Conservation (phyloP, 164 flowering plant species). For the Magnolia changhungtana region DNA sequence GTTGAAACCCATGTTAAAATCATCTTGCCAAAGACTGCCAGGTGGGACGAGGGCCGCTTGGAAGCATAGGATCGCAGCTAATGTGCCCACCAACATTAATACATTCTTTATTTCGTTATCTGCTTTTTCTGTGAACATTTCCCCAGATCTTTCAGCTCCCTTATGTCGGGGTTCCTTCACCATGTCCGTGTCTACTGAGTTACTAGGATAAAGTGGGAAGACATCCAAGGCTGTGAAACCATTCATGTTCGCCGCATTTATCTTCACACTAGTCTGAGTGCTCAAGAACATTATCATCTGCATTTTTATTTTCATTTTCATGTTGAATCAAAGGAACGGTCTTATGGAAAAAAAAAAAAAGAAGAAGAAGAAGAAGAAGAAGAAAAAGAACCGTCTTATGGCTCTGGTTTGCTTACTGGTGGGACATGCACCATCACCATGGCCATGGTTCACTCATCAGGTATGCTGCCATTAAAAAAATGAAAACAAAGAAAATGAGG, state of each 20-base stretch:
- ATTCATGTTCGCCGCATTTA: not conserved
- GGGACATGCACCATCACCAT: not conserved
- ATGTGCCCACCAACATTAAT: not conserved
- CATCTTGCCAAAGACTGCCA: not conserved
- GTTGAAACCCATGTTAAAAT: too few species aligned
- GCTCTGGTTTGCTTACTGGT: not conserved
- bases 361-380: not conserved
- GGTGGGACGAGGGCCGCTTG: constrained; percentile 1
- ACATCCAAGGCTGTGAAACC: constrained; percentile 1
- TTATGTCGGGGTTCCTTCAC: not conserved
- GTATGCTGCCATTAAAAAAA: not conserved
- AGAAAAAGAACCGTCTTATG: too few species aligned
- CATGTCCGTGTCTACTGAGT: not conserved
- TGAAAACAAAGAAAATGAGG: too few species aligned
- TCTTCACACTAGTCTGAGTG: not conserved
- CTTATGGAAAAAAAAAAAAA: not conserved
- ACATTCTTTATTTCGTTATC: not conserved
- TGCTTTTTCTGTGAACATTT: not conserved
- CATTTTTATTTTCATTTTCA: not conserved
- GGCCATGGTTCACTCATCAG: too few species aligned
- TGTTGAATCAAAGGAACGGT: not conserved
- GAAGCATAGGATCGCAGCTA: not conserved
- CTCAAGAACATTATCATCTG: not conserved
- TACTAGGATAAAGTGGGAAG: not conserved
- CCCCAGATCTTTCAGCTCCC: not conserved